phyloP scores from a whole-genome alignment of 345 rosid genomes.

The Arabis alpina region DNA sequence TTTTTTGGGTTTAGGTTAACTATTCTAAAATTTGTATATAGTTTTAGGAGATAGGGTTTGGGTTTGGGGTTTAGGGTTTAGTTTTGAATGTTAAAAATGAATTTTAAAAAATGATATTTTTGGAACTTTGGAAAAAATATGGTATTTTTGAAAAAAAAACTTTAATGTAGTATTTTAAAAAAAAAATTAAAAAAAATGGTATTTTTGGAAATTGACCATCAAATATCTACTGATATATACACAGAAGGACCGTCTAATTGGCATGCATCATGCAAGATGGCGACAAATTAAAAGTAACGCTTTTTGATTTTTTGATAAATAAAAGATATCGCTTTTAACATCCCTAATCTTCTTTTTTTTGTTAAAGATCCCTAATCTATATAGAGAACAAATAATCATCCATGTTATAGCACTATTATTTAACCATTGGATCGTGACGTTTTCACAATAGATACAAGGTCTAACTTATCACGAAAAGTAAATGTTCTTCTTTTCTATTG shows the following conservation, averaged over 20 bases:
- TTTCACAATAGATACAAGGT: neutral
- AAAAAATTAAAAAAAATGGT: too few relatives aligned
- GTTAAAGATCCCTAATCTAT: neutral
- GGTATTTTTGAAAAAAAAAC: too few relatives aligned
- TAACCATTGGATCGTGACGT: neutral
- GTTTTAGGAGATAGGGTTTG: too few relatives aligned
- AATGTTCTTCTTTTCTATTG: neutral
- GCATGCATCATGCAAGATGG: slow-evolving; percentile 10
- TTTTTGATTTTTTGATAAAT: too few relatives aligned
- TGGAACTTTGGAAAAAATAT: too few relatives aligned
- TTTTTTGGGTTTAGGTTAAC: too few relatives aligned
- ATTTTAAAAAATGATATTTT: too few relatives aligned
- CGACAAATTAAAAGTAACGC: neutral
- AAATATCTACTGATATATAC: neutral
- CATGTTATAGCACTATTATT: neutral
- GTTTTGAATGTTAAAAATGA: too few relatives aligned
- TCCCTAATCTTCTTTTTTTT: neutral
- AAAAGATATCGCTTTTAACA: neutral
- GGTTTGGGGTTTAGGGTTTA: too few relatives aligned
- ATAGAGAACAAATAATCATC: slow-evolving; percentile 4
- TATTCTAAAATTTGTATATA: too few relatives aligned
- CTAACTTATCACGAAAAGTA: slow-evolving; percentile 4
- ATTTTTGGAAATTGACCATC: too few relatives aligned
- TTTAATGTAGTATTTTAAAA: too few relatives aligned
- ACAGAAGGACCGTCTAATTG: slow-evolving; percentile 11